A percentile compares a stretch with the other conserved stretches of the same genome.
Evolutionary conservation across 2,329 filamentous ascomycete species (phyloP).

Genomic region (Aspergillus novofumigatus): DNA sequence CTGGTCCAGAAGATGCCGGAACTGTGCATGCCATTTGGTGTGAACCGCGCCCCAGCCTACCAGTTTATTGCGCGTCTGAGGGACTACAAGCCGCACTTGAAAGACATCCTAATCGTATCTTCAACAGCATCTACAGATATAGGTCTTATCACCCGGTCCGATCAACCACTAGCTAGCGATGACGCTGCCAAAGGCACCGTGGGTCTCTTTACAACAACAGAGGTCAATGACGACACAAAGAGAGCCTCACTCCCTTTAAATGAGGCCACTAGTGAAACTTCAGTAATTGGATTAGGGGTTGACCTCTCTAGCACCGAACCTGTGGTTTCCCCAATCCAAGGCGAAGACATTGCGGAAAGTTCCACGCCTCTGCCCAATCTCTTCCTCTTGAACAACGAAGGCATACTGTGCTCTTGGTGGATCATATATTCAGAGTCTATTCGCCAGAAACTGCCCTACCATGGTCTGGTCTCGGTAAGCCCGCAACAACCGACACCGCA

Average conservation of each 20-base stretch:
- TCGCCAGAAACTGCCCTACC: slow-evolving; percentile 66
- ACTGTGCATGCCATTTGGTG: slow-evolving; percentile 67
- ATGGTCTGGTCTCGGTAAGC: slow-evolving; percentile 55
- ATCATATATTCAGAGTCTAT: slow-evolving; percentile 86
- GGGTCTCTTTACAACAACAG: slow-evolving; percentile 60
- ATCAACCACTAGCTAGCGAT: slow-evolving; percentile 60
- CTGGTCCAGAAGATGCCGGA: slow-evolving; percentile 71
- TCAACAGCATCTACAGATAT: slow-evolving; percentile 78
- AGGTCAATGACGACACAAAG: slow-evolving; percentile 63
- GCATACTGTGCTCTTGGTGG: slow-evolving; percentile 84
- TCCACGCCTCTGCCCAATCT: slow-evolving; percentile 76
- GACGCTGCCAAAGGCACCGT: slow-evolving; percentile 57
- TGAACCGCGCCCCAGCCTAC: slow-evolving; percentile 63
- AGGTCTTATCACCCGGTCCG: slow-evolving; percentile 71
- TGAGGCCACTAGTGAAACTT: slow-evolving; percentile 63
- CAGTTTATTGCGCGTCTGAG: slow-evolving; percentile 74
- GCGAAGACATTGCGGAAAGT: slow-evolving; percentile 75
- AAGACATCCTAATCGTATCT: slow-evolving; percentile 75
- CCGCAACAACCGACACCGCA: slow-evolving; percentile 30
- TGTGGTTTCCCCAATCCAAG: slow-evolving; percentile 71
- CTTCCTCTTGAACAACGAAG: slow-evolving; percentile 84
- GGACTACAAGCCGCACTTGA: slow-evolving; percentile 73
- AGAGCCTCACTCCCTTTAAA: slow-evolving; percentile 76
- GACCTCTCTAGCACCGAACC: slow-evolving; percentile 81
- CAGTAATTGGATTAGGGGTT: slow-evolving; percentile 71